These are phyloP conservation scores for Daldinia concentrica DNA, from an alignment of 495 filamentous ascomycete genomes.

Conservation along the genomic window DNA sequence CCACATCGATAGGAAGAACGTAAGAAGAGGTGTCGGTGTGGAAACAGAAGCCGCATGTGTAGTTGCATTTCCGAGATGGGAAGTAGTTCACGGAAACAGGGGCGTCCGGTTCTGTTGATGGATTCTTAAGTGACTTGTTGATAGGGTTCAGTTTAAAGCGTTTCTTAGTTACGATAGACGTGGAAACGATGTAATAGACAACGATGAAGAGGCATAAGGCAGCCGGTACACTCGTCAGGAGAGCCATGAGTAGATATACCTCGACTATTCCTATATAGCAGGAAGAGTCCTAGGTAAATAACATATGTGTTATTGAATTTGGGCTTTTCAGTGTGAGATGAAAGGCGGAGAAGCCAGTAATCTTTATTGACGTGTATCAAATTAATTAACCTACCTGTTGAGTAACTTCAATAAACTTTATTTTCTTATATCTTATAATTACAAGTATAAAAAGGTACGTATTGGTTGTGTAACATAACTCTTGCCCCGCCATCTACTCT, in stretches of 20 bases:
- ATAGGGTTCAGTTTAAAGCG: not conserved
- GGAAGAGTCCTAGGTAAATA: too few species aligned
- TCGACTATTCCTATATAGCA: not conserved
- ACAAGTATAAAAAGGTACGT: too few species aligned
- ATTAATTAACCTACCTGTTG: too few species aligned
- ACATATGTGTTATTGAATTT: too few species aligned
- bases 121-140: not conserved
- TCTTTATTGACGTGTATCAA: too few species aligned
- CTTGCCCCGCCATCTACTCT: too few species aligned
- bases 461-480: too few species aligned
- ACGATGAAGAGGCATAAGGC: not conserved
- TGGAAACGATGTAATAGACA: not conserved
- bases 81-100: constrained; percentile 61
- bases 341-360: too few species aligned
- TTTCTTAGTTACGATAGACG: not conserved
- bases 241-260: not conserved
- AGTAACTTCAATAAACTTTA: too few species aligned
- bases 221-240: not conserved
- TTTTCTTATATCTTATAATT: too few species aligned
- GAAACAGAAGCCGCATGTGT: constrained; percentile 65
- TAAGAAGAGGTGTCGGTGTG: constrained; percentile 63
- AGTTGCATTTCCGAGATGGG: constrained; percentile 63
- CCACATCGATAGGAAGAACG: constrained; percentile 49
- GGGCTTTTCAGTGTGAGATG: too few species aligned
- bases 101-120: not conserved